Base-by-base conservation (phyloP, 2,329 filamentous ascomycete species). In the Penicillium digitatum region DNA sequence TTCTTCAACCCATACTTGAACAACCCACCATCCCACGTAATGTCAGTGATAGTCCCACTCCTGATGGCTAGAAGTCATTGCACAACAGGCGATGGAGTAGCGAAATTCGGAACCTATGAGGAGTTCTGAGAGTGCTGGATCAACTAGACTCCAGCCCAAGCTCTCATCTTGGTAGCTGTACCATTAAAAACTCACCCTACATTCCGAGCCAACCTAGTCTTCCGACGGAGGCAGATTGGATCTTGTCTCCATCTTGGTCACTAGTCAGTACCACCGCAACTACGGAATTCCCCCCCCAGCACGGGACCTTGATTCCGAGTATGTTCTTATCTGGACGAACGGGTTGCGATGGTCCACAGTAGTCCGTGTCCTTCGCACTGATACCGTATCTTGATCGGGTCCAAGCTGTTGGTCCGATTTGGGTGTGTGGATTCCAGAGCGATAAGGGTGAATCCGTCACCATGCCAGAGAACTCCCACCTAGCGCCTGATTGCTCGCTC, bases 301-400 rank as follows among this genome's bases (percentile, higher is more conserved):
- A 88, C 0, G 84, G 83, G 0, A 84, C 73, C 64, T 85, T 86
- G 20, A 83, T 87, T 14, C 82, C 84, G 2, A 77, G 73, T 8
- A 73, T 71, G 0, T 79, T 78, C 14, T 74, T 74, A 46, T 72
- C 66, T 0, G 82, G 85, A 5, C 72, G 63, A 42, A 85, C 62
- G 0, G 84, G 83, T 63, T 87, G 84, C 84, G 84, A 87, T 44
- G 77, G 73, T 56, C 76, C 76, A 65, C 83, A 77, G 65, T 83
- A 87, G 66, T 85, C 78, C 14, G 81, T 85, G 11, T 84, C 84
- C 73, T 79, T 69, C 87, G 85, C 81, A 87, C 83, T 3, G 32
- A 8, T 18, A 4, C 34, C 9, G n/a, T 18, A 18, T 37, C 34
- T 18, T 37, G 34, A 11, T 11, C 4, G 9, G 34, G 16, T 37